Evolutionary conservation across 768 basidiomycete genomes (phyloP).

Genomic region (Tylopilus sp.): DNA sequence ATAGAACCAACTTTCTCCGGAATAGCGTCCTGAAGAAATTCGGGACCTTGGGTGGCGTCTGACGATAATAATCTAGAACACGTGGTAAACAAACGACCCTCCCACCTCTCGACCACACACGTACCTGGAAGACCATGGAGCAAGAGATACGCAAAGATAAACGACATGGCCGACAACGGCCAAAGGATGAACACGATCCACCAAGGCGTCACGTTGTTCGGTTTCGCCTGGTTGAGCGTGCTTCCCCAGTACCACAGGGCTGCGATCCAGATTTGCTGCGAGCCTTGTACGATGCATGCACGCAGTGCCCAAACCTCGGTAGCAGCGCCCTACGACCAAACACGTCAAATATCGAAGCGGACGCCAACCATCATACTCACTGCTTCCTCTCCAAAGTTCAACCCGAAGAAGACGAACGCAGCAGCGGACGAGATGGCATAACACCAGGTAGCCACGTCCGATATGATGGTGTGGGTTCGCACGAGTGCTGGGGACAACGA

Average conservation of each 20-base stretch:
- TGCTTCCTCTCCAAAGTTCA: conserved; percentile 97
- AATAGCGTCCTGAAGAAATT: conserved; percentile 88
- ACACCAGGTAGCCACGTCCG: conserved; percentile 81
- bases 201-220: conserved; percentile 66
- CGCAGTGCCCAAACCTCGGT: conserved; percentile 92
- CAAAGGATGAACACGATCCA: conserved; percentile 80
- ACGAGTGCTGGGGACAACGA: conserved; percentile 61
- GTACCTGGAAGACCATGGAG: conserved; percentile 81
- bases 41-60: conserved; percentile 93
- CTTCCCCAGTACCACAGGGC: conserved; percentile 97
- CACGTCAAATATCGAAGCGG: conserved; percentile 4
- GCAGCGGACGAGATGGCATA: conserved; percentile 94
- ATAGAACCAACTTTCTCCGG: conserved; percentile 86
- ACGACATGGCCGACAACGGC: conserved; percentile 75
- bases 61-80: conserved; percentile 73
- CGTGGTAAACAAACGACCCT: conserved; percentile 2
- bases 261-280: conserved; percentile 94
- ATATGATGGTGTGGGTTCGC: conserved; percentile 60
- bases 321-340: conserved; percentile 66
- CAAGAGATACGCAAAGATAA: conserved; percentile 80
- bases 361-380: conserved; percentile 39
- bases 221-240: conserved; percentile 55
- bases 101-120: conserved; percentile 16
- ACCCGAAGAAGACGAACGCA: conserved; percentile 89
- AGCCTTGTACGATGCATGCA: conserved; percentile 91